Evolutionary conservation across 805 yeast species (phyloP), one percentile per base, ranked within the genome.

Genomic region (Pichia deserticola): DNA sequence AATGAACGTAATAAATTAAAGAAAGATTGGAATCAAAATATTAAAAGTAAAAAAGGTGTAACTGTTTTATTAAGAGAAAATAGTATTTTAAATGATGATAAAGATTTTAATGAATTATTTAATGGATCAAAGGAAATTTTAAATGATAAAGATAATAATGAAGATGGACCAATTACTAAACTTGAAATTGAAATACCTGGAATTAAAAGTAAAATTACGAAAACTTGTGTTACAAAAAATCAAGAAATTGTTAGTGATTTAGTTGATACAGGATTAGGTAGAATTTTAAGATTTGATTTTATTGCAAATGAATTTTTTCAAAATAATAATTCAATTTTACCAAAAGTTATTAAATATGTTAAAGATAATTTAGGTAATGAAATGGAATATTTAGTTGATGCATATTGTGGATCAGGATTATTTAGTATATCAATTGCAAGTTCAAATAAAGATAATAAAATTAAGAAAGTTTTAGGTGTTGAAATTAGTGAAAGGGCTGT

Each of bases 281-380:
- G 44, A 29, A 40, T 34, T 11, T 80, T 75, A 65, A 77, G 81
- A 45, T 93, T 93, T 67, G 83, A 86, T 60, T 93, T 88, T 66
- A 82, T 89, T 34, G 97, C 97, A 0, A 96, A 96, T 49, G 96
- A 90, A 65, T 93, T 93, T 63, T 93, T 93, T 74, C 99, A 92
- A 69, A 92, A 92, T 69, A 92, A 92, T 69, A 90, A 89, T 66
- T 83, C 95, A 25, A 92, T 93, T 29, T 70, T 93, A 54, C 96
- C 97, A 3, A 65, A 72, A 3, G 95, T 93, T 20, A 85, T 96
- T 5, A 72, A 74, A 39, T 90, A 88, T 63, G 99, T 93, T 15
- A 78, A 84, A 52, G 75, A 80, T 8, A 87, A 88, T 60, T 68
- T 90, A 47, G 72, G 72, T 44, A 59, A 60, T 3, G 42, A 45